Conservation (phyloP, 306 rosid species). For the Lathyrus oleraceus region DNA sequence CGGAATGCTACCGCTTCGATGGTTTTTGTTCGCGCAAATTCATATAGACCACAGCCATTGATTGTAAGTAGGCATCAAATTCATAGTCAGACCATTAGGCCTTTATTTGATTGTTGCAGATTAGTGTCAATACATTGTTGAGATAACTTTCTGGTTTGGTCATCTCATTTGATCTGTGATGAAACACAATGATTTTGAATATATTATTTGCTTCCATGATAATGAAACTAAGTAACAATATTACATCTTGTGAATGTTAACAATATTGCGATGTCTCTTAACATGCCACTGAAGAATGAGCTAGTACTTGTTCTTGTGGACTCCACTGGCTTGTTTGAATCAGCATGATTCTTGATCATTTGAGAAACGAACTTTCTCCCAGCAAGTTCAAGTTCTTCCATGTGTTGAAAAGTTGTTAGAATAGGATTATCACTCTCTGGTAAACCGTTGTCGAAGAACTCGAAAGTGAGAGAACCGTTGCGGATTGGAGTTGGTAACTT, state of each 20-base stretch:
- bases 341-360: too few relatives aligned
- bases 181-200: slow-evolving; percentile 29
- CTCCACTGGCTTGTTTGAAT: too few relatives aligned
- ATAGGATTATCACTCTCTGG: too few relatives aligned
- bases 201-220: slow-evolving; percentile 19
- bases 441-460: too few relatives aligned
- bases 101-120: slow-evolving; percentile 48
- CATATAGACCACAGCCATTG: slow-evolving; percentile 47
- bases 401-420: too few relatives aligned
- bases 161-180: slow-evolving; percentile 14
- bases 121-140: slow-evolving; percentile 54
- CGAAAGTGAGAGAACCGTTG: too few relatives aligned
- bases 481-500: too few relatives aligned
- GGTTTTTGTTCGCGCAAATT: slow-evolving; percentile 39
- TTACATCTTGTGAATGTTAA: background rate
- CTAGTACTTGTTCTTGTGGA: too few relatives aligned
- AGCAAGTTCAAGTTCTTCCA: too few relatives aligned
- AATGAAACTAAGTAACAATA: background rate
- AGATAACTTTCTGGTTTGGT: slow-evolving; percentile 32
- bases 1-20: slow-evolving; percentile 42
- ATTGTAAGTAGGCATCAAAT: slow-evolving; percentile 50
- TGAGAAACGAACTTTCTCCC: too few relatives aligned
- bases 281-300: too few relatives aligned
- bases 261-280: background rate
- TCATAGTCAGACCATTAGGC: slow-evolving; percentile 51